Percentiles rank a stretch among this genome's conserved stretches.
These are phyloP conservation scores for Aspergillus funiculosus DNA, from an alignment of 495 filamentous ascomycete species.

Conservation along the genomic window DNA sequence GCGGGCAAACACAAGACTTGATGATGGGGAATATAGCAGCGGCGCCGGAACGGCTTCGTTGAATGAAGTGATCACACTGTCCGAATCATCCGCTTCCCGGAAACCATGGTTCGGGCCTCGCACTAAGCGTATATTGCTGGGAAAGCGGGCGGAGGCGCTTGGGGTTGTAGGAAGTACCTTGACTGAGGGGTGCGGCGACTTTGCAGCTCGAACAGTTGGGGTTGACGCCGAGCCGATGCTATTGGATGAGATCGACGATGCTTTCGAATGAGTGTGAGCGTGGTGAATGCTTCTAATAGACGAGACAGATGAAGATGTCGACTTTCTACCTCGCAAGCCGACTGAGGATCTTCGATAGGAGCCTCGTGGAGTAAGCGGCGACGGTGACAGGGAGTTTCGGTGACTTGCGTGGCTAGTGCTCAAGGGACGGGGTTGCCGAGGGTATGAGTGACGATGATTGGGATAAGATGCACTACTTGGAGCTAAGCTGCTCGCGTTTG, in stretches of 20 bases:
- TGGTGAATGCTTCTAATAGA: conserved; percentile 90
- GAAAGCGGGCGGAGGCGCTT: conserved; percentile 64
- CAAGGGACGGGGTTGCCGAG: conserved; percentile 45
- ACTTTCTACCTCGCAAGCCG: conserved; percentile 85
- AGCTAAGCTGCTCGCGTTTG: conserved; percentile 42
- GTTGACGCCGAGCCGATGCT: conserved; percentile 61
- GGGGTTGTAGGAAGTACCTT: conserved; percentile 94
- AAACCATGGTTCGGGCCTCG: conserved; percentile 45
- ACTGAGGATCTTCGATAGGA: conserved; percentile 70
- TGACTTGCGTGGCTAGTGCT: conserved; percentile 52
- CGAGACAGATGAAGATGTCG: conserved; percentile 91
- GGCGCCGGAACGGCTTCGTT: conserved; percentile 37
- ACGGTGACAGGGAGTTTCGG: conserved; percentile 82
- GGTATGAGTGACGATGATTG: conserved; percentile 42
- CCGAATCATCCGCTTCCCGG: conserved; percentile 25
- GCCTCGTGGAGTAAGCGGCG: conserved; percentile 79
- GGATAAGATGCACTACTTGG: conserved; percentile 44
- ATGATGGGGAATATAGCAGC: conserved; percentile 44
- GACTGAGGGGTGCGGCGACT: conserved; percentile 80
- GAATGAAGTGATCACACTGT: conserved; percentile 31
- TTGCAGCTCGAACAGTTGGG: conserved; percentile 58
- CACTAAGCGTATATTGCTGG: conserved; percentile 80
- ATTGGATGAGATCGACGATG: conserved; percentile 85
- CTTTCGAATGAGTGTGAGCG: conserved; percentile 80
- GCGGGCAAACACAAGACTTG: conserved; percentile 81